A percentile compares a stretch with the other conserved stretches of the same genome.
These are phyloP conservation scores for Rosa persica DNA, from an alignment of 306 rosid species.

Conservation along the genomic window DNA sequence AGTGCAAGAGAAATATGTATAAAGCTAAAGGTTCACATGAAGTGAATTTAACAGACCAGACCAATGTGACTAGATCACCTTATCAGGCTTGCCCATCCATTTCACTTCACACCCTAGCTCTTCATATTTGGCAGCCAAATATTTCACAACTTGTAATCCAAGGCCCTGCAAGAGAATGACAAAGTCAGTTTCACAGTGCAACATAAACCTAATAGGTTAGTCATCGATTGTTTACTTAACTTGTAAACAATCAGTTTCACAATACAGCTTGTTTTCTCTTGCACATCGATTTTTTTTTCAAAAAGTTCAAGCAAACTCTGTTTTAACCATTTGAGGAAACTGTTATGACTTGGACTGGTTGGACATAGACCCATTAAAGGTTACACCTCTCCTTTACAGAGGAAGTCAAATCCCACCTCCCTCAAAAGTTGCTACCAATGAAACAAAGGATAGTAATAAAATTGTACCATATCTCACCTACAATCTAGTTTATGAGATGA, in stretches of 20 bases:
- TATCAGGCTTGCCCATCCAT: constrained; percentile 98
- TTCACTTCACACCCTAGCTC: constrained; percentile 92
- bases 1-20: no score
- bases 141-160: constrained; percentile 66
- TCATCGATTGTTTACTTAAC: no score
- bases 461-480: not conserved
- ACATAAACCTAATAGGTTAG: no score
- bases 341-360: not conserved
- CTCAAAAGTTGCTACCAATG: not conserved
- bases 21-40: constrained; percentile 2
- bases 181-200: not conserved
- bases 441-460: not conserved
- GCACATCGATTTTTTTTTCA: not conserved
- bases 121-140: constrained; percentile 82
- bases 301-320: not conserved
- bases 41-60: constrained; percentile 12
- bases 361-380: not conserved
- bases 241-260: no score
- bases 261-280: no score
- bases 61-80: constrained; percentile 46
- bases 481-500: not conserved
- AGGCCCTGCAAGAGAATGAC: constrained; percentile 58
- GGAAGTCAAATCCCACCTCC: not conserved
- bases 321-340: not conserved
- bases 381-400: not conserved